These are phyloP conservation scores for Melanomma pulvis-pyrius DNA, from an alignment of 495 filamentous ascomycete genomes.

Conservation along the genomic window DNA sequence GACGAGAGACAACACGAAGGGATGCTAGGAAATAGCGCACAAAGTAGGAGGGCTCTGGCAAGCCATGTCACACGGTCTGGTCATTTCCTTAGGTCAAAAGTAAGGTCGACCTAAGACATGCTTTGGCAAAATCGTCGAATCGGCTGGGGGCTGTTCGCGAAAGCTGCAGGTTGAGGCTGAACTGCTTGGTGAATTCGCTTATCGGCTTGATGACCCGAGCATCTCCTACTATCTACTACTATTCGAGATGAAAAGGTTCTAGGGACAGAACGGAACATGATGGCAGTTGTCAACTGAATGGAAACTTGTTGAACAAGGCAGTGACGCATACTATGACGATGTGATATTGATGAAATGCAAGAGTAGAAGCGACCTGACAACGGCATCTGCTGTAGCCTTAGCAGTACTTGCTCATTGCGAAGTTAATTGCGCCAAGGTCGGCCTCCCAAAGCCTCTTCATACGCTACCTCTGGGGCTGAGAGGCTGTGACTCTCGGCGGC, in stretches of 20 bases:
- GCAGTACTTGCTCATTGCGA: not conserved
- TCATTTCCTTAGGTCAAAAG: not conserved
- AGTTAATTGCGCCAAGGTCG: conserved; percentile 1
- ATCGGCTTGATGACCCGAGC: not conserved
- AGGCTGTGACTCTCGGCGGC: not conserved
- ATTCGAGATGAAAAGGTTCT: not conserved
- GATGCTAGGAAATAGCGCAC: not conserved
- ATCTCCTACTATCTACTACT: not conserved
- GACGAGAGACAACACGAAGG: not conserved
- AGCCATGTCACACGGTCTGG: conserved; percentile 11
- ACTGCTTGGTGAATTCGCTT: not conserved
- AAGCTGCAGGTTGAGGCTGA: not conserved
- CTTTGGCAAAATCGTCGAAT: not conserved
- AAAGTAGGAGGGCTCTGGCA: not conserved
- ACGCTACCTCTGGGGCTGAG: conserved; percentile 5
- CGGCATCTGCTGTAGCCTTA: not conserved
- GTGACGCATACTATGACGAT: not conserved
- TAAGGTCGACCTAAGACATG: not conserved
- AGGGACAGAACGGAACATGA: not conserved
- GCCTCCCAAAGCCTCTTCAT: not conserved
- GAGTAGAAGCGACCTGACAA: not conserved
- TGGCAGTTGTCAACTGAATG: not conserved
- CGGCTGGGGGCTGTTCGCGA: not conserved
- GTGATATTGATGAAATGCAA: not conserved
- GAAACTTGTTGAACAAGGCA: not conserved